Percentiles rank a stretch among this genome's conserved stretches.
Evolutionary conservation across 495 filamentous ascomycete species (phyloP).

Genomic region (Glarea lozoyensis): DNA sequence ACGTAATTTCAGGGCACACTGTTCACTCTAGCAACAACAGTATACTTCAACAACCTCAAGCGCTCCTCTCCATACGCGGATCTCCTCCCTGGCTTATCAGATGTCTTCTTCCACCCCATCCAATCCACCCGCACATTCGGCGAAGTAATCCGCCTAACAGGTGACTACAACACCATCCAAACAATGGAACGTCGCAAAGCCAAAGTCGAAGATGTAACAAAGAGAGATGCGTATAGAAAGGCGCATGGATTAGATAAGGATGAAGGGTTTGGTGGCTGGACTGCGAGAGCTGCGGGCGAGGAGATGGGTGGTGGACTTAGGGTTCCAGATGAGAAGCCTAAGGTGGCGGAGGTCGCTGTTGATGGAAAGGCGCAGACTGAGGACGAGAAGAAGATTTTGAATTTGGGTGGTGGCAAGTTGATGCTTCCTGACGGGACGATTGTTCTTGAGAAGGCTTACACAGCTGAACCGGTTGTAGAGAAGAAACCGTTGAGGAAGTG

Average conservation of each 20-base stretch:
- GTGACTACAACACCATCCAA: constrained; percentile 49
- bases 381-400: constrained; percentile 12
- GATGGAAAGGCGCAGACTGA: constrained; percentile 3
- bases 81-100: constrained; percentile 55
- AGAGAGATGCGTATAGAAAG: constrained; percentile 68
- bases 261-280: constrained; percentile 34
- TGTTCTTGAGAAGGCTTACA: no score
- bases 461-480: constrained; percentile 15
- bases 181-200: constrained; percentile 56
- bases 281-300: constrained; percentile 28
- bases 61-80: constrained; percentile 60
- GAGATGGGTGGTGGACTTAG: constrained; percentile 19
- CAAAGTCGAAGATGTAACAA: constrained; percentile 68
- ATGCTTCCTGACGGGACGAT: no score
- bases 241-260: constrained; percentile 70
- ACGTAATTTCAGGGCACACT: constrained; percentile 50
- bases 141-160: constrained; percentile 62
- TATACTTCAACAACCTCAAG: constrained; percentile 62
- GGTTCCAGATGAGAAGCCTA: constrained; percentile 19
- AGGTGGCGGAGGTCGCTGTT: constrained; percentile 19
- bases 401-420: no score
- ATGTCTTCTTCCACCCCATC: constrained; percentile 55
- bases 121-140: constrained; percentile 43
- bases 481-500: constrained; percentile 50
- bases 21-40: constrained; percentile 53